Base-by-base conservation (phyloP, 75 land plant species). In the Picea glauca region DNA sequence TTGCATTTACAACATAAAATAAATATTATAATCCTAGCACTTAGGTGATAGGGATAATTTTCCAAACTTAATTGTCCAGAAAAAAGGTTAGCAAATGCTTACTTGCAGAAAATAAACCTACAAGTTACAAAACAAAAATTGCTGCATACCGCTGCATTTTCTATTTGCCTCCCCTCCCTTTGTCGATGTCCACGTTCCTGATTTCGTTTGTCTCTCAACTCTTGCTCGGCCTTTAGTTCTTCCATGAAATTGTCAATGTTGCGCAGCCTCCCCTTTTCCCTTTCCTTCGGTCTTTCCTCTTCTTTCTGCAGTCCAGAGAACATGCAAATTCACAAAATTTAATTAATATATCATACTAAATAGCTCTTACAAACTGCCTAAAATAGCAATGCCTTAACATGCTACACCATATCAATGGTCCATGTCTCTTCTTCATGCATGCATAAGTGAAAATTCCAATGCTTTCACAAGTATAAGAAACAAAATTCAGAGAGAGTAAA, bases 241-340 rank as follows among this genome's bases (percentile, higher is more conserved):
- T 87, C 88, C 88, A 87, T 87, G 68, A 87, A 87, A 76, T 87
- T 77, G 85, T 87, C 88, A 50, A 87, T 87, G 77, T 87, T 87
- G 35, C 88, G 87, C 56, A 88, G 68, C 60, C 82, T 85, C 4
- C 79, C 84, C 15, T 88, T 87, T 35, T 87, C 88, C 77, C 81
- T 85, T 33, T 87, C 88, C 70, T 85, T 87, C n/a, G 63, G 67
- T 46, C 72, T 79, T 32, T 87, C 87, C 50, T 87, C 88, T 60
- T 87, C 88, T 68, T 76, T 86, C 88, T 86, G 80, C n/a, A 67
- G 63, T 77, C 78, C 15, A 50, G 13, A 74, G 9, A 40, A 79
- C 43, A 70, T 70, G 43, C 9, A 46, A 20, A 3, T 17, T 18
- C 11, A 63, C 31, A 26, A 26, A 13, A 30, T 23, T 31, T 30